These are phyloP conservation scores for Huntiella savannae DNA, from an alignment of 2,329 filamentous ascomycete species.

Conservation along the genomic window DNA sequence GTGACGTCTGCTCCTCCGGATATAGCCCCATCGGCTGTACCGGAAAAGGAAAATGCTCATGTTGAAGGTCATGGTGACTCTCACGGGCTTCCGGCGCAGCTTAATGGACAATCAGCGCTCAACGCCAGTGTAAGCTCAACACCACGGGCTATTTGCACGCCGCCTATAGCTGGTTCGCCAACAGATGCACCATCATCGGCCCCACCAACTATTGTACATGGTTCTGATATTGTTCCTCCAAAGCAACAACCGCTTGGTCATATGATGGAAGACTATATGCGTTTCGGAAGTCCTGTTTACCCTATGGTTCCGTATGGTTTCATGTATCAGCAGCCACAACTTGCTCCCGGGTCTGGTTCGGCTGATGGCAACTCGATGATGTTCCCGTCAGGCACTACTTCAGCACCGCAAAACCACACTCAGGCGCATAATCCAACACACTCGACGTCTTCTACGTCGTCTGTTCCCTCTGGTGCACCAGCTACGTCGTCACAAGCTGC, in stretches of 20 bases:
- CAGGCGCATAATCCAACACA: background rate
- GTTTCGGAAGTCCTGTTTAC: too few relatives aligned
- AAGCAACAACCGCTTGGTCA: background rate
- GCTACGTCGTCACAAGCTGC: constrained; percentile 3
- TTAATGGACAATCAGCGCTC: background rate
- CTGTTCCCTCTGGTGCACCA: background rate
- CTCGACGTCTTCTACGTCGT: background rate
- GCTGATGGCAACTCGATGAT: too few relatives aligned
- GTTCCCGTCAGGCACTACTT: background rate
- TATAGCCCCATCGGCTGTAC: background rate
- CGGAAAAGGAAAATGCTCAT: too few relatives aligned
- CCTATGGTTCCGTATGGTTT: background rate
- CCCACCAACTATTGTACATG: constrained; percentile 6
- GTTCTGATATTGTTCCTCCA: background rate
- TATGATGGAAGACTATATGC: constrained; percentile 3
- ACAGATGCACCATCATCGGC: constrained; percentile 1
- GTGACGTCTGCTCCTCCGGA: constrained; percentile 15
- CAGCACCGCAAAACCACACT: background rate
- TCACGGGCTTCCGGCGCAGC: too few relatives aligned
- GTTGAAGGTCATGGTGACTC: too few relatives aligned
- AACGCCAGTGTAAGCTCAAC: constrained; percentile 5
- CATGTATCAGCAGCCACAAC: constrained; percentile 1
- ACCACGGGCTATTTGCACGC: constrained; percentile 1
- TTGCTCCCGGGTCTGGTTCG: background rate
- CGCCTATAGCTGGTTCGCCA: background rate